Base-by-base conservation (phyloP, 257 asterid genomes). In the Jacaranda copaia region DNA sequence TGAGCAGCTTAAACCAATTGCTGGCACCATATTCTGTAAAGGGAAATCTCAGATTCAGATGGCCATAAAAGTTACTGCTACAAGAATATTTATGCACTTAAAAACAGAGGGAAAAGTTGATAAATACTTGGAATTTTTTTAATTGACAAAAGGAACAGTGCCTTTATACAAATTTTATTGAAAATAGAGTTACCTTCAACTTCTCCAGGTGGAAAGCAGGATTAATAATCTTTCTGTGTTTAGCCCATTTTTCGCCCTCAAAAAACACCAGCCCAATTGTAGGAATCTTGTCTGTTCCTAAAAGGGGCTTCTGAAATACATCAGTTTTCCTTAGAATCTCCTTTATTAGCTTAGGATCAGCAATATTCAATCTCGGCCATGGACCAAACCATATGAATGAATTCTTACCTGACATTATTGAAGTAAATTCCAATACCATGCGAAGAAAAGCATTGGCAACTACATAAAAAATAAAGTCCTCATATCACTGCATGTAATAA, bases 331-430 rank as follows among this genome's bases (percentile, higher is more conserved):
- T 12, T 13, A 79, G 36, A 32, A 79, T 19, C 79, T 79, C 79
- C 68, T 42, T 72, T 0, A 80, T 56, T 1, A 75, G 56, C 15
- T 70, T 70, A 0, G 77, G 80, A 36, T 80, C 84, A 2, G 32
- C 32, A 13, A 80, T 3, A 32, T 52, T 69, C 69, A 80, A 0
- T 4, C 61, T 20, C 1, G 84, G 84, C n/a, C 35, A 6, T 3
- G 84, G 84, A 10, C 84, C 84, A 1, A 61, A 64, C 84, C 84
- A 80, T 5, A 76, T 1, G 53, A 76, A 81, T n/a, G 79, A 76
- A 55, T 63, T 65, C 8, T n/a, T 38, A 3, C 84, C 81, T 81
- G 68, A 16, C 8, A 51, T 16, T 20, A 35, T 25, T 25, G 1
- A 8, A n/a, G 4, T 18, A 8, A 59, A 59, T 6, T 3, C 3